Evolutionary conservation across 1,284 basidiomycete genomes (phyloP), one percentile per base, ranked within the genome.

Genomic region (Tylopilus sp.): DNA sequence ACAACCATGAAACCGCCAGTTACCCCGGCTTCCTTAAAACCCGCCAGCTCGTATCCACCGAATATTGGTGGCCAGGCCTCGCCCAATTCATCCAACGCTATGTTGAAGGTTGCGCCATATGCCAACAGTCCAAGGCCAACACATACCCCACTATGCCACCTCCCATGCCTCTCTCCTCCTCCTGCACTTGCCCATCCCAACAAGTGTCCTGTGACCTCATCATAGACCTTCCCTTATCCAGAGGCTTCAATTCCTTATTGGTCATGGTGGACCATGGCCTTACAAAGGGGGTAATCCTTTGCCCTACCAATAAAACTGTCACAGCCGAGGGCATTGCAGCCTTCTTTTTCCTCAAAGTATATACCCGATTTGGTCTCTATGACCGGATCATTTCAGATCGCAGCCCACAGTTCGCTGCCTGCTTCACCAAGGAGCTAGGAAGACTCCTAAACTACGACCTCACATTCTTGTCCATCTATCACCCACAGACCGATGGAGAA

Each of bases 301-400:
- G 21, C 21, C 21, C 21, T 6, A 24, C 21, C 21, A 24, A 24
- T 3, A 24, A 24, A 24, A 24, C 21, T 24, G 6, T 24, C 6
- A 24, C 21, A 3, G 6, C 3, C 21, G 6, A 24, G 6, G 21
- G 21, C 3, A 24, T 24, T 24, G 21, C 21, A 3, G 3, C 21
- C 21, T 24, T 24, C 21, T 24, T 24, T 24, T 24, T 24, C 6
- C 21, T 24, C 21, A 24, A 24, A 24, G 21, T 24, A 3, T 24
- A 24, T 6, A 3, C 42, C 0, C 12, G 12, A 0, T 58, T 62
- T 45, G 52, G 63, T 0, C 51, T 65, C 4, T 55, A 58, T 4
- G 28, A 57, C 4, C 53, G 61, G 24, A 48, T 70, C 12, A 60
- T 69, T 33, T 57, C 54, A 2, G 59, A 70, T 26, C 7, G 52